Evolutionary conservation across 768 basidiomycete species (phyloP).

Genomic region (Scleroderma bovista): DNA sequence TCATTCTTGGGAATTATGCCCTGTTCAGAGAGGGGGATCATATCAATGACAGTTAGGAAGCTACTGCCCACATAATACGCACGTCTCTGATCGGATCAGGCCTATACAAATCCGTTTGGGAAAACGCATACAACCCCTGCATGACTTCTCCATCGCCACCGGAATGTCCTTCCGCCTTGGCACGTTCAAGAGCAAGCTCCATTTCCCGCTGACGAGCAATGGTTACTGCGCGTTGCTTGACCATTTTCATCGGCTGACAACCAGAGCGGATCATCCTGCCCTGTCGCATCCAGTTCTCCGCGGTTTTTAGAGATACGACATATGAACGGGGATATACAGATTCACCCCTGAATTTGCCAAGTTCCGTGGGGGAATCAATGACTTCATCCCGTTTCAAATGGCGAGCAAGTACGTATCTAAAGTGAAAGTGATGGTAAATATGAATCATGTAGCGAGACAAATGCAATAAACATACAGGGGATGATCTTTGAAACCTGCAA

Average conservation of each 20-base stretch:
- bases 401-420: constrained; percentile 76
- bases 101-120: constrained; percentile 77
- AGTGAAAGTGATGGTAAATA: constrained; percentile 1
- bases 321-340: constrained; percentile 82
- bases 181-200: constrained; percentile 47
- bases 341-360: constrained; percentile 92
- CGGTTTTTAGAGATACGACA: constrained; percentile 82
- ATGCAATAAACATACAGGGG: constrained; percentile 56
- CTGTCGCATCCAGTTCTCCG: constrained; percentile 92
- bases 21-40: constrained; percentile 36
- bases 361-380: constrained; percentile 71
- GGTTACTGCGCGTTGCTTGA: constrained; percentile 81
- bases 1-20: constrained; percentile 91
- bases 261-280: constrained; percentile 70
- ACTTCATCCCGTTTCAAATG: constrained; percentile 88
- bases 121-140: constrained; percentile 83
- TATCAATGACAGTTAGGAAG: constrained; percentile 5
- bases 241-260: constrained; percentile 83
- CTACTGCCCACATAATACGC: constrained; percentile 25
- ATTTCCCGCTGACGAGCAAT: constrained; percentile 71
- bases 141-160: constrained; percentile 50
- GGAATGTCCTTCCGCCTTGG: constrained; percentile 31
- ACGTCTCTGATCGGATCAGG: constrained; percentile 85
- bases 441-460: neutral
- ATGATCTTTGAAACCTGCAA: constrained; percentile 94